phyloP scores from a whole-genome alignment of 1,284 basidiomycete species.

The Hymenochaete sp. region DNA sequence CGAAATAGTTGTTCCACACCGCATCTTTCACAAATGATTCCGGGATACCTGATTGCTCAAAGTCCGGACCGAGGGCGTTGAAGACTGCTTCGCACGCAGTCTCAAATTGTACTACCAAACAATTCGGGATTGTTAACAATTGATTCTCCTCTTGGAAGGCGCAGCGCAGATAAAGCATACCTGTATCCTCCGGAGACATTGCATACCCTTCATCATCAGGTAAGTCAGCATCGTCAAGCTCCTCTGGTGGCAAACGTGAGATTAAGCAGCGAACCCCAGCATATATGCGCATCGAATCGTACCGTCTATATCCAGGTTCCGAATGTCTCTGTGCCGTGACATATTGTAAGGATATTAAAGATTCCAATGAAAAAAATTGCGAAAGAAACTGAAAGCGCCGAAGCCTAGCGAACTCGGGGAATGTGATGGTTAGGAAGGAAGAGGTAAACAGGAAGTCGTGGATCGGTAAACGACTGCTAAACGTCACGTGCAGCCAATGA shows the following conservation, averaged over 20 bases:
- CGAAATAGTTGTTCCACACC: conserved; percentile 87
- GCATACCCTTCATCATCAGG: conserved; percentile 59
- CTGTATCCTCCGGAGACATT: conserved; percentile 61
- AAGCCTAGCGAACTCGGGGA: too few species aligned
- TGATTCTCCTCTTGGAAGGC: too few species aligned
- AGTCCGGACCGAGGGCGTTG: conserved; percentile 51
- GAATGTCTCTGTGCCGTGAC: conserved; percentile 86
- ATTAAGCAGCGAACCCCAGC: conserved; percentile 21
- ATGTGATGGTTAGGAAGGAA: background rate
- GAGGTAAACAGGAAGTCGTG: background rate
- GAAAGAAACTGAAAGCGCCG: too few species aligned
- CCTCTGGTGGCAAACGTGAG: conserved; percentile 42
- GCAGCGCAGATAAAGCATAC: conserved; percentile 29
- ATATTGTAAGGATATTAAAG: conserved; percentile 31
- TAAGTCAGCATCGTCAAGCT: conserved; percentile 64
- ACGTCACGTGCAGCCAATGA: background rate
- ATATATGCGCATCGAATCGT: conserved; percentile 15
- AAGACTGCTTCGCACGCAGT: conserved; percentile 62
- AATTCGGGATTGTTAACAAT: background rate
- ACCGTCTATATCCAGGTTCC: conserved; percentile 87
- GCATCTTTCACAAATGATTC: conserved; percentile 73
- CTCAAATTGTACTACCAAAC: conserved; percentile 58
- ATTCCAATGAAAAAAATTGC: background rate
- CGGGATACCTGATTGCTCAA: conserved; percentile 56
- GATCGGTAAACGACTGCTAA: background rate